A percentile compares a stretch with the other conserved stretches of the same genome.
phyloP scores from a whole-genome alignment of 2,329 filamentous ascomycete species.

The Sporothrix schenckii region DNA sequence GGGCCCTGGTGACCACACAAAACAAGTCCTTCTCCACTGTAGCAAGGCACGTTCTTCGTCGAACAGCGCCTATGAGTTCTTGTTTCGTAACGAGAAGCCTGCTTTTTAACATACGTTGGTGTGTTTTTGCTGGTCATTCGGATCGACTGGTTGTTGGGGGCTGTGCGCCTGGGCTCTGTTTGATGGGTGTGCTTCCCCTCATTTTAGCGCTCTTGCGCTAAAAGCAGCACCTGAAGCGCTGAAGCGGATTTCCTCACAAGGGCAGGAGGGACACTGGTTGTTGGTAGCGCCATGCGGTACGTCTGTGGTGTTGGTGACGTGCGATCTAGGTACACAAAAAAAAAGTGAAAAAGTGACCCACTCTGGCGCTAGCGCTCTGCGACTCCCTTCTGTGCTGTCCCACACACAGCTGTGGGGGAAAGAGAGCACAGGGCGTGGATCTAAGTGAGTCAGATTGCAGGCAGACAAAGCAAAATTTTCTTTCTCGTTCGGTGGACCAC shows the following conservation, averaged over 20 bases:
- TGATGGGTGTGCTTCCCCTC: slow-evolving; percentile 10
- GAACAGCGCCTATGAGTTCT: slow-evolving; percentile 20
- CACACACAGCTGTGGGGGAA: not conserved
- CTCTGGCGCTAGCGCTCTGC: slow-evolving; percentile 2
- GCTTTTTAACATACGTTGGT: not conserved
- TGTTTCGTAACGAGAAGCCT: slow-evolving; percentile 19
- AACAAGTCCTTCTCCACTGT: not conserved
- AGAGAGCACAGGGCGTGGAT: slow-evolving; percentile 18
- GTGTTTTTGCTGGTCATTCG: not conserved
- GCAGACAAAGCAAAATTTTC: slow-evolving; percentile 24
- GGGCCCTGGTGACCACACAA: slow-evolving; percentile 12
- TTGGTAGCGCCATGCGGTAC: slow-evolving; percentile 28
- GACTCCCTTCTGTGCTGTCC: not conserved
- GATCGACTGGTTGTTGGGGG: not conserved
- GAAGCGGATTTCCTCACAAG: not conserved
- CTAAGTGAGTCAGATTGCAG: slow-evolving; percentile 30
- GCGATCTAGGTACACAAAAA: slow-evolving; percentile 22
- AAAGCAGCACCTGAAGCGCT: slow-evolving; percentile 2
- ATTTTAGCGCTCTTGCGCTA: slow-evolving; percentile 19
- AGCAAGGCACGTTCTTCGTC: not conserved
- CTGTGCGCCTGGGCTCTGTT: not conserved
- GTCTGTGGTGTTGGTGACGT: slow-evolving; percentile 18
- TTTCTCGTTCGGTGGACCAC: not conserved
- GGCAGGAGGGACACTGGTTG: not conserved
- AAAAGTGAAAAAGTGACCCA: not conserved